These are phyloP conservation scores for Fusarium sp. DNA, from an alignment of 2,329 filamentous ascomycete genomes.

Conservation along the genomic window DNA sequence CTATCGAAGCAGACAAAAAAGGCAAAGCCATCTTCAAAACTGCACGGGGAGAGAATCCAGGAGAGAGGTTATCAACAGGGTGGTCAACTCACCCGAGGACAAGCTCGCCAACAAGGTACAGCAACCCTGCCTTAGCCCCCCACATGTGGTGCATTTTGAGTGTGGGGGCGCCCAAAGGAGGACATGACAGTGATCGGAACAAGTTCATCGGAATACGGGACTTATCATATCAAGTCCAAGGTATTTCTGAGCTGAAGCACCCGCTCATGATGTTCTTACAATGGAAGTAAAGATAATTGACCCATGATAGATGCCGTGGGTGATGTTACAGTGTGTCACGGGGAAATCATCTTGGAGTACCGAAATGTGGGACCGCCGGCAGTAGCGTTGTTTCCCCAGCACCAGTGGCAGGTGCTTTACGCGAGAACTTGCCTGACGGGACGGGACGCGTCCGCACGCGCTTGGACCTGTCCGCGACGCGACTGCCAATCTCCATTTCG, in stretches of 20 bases:
- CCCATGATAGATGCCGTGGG: not conserved
- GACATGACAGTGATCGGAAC: not conserved
- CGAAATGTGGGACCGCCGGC: too few species aligned
- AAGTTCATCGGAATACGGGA: too few species aligned
- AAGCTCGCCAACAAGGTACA: not conserved
- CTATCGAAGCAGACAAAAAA: not conserved
- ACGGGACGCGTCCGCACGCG: constrained; percentile 39
- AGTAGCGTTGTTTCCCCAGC: constrained; percentile 28
- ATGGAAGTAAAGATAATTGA: too few species aligned
- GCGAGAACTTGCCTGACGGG: constrained; percentile 25
- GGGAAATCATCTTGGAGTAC: too few species aligned
- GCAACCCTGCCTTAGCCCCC: not conserved
- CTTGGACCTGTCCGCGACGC: constrained; percentile 30
- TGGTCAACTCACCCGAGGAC: not conserved
- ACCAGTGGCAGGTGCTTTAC: constrained; percentile 30
- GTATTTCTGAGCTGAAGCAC: too few species aligned
- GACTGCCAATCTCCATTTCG: constrained; percentile 18
- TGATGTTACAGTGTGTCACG: not conserved
- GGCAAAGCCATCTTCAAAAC: not conserved
- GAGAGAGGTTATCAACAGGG: not conserved
- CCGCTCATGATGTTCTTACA: too few species aligned
- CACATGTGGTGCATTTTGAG: not conserved
- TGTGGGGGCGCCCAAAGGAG: not conserved
- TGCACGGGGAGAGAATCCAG: not conserved
- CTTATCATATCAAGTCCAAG: too few species aligned